Conservation (phyloP, 2,329 filamentous ascomycete genomes). For the Paramyrothecium sp. region DNA sequence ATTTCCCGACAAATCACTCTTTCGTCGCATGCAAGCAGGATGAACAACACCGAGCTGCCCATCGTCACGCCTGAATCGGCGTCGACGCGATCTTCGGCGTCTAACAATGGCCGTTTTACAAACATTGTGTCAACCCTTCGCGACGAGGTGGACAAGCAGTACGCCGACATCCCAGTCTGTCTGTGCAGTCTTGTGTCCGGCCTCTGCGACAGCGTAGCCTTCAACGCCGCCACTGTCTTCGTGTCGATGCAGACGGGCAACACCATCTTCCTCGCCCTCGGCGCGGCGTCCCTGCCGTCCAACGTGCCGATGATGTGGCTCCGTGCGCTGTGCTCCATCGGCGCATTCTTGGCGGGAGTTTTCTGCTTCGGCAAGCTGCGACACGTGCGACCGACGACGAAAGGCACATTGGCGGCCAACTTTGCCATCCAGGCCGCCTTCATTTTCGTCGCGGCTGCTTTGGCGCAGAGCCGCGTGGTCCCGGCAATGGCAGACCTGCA, state of each 20-base stretch:
- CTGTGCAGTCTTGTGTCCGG: slow-evolving; percentile 32
- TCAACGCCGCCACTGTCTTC: slow-evolving; percentile 34
- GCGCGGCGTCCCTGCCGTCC: slow-evolving; percentile 49
- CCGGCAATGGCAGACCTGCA: slow-evolving; percentile 1
- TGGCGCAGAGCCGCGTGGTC: slow-evolving; percentile 42
- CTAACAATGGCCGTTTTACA: not conserved
- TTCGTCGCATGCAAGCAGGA: not conserved
- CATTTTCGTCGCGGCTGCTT: slow-evolving; percentile 50
- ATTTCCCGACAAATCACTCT: not conserved
- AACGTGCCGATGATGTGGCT: slow-evolving; percentile 51
- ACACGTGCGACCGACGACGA: slow-evolving; percentile 15
- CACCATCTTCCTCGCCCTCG: slow-evolving; percentile 62
- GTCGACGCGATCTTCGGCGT: not conserved
- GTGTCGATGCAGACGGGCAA: slow-evolving; percentile 48
- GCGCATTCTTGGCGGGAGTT: slow-evolving; percentile 52
- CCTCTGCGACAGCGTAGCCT: slow-evolving; percentile 33
- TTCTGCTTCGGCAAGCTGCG: slow-evolving; percentile 40
- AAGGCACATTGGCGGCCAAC: slow-evolving; percentile 40
- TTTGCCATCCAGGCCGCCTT: slow-evolving; percentile 52
- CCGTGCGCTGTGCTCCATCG: slow-evolving; percentile 47
- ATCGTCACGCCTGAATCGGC: not conserved
- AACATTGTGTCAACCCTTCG: not conserved
- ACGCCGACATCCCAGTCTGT: slow-evolving; percentile 33
- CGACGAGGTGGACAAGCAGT: slow-evolving; percentile 2
- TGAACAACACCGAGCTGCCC: not conserved